A percentile compares a stretch with the other conserved stretches of the same genome.
phyloP scores from a whole-genome alignment of 306 rosid genomes.

The Prunus fruticosa region DNA sequence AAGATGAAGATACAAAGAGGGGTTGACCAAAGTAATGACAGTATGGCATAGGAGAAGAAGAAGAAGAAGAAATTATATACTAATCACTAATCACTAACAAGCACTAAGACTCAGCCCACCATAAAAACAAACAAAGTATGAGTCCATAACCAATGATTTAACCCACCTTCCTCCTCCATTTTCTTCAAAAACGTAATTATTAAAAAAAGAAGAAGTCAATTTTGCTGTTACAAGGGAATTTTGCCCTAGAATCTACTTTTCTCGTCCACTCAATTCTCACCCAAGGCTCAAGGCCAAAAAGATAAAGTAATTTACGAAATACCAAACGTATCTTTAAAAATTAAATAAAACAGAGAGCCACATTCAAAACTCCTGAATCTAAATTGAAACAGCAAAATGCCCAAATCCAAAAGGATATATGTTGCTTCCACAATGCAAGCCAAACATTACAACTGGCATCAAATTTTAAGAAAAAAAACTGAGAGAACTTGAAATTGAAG shows the following conservation, averaged over 20 bases:
- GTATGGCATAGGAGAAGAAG: background rate
- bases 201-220: background rate
- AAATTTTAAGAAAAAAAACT: background rate
- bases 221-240: background rate
- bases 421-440: background rate
- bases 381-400: too few relatives aligned
- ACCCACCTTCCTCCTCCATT: background rate
- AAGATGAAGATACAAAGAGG: slow-evolving; percentile 4
- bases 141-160: background rate
- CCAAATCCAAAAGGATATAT: background rate
- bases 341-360: too few relatives aligned
- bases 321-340: too few relatives aligned
- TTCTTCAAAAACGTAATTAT: background rate
- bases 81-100: background rate
- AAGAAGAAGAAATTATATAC: background rate
- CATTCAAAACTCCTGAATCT: too few relatives aligned
- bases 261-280: background rate
- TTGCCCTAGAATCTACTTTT: background rate
- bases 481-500: background rate
- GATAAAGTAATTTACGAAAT: too few relatives aligned
- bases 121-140: too few relatives aligned
- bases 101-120: background rate
- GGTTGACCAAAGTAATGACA: slow-evolving; percentile 3
- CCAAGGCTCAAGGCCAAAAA: too few relatives aligned
- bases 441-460: background rate